Conservation (phyloP, 164 flowering plant species). For the Nymphaea colorata region DNA sequence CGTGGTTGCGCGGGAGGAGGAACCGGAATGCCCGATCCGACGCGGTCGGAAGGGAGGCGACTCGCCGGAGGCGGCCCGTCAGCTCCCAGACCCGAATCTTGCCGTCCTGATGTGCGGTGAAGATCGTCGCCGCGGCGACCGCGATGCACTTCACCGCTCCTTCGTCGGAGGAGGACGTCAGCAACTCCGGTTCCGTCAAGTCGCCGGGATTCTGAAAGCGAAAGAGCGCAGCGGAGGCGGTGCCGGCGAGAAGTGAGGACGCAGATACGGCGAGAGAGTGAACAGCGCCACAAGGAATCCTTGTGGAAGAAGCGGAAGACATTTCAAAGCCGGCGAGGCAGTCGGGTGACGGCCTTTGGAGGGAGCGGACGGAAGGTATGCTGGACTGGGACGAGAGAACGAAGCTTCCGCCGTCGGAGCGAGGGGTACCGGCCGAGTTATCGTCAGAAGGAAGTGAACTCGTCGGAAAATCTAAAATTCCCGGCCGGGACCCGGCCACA, state of each 20-base stretch:
- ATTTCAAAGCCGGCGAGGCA: slow-evolving; percentile 48
- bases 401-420: not conserved
- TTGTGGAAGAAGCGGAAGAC: slow-evolving; percentile 29
- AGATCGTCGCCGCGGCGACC: slow-evolving; percentile 11
- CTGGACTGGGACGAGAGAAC: slow-evolving; percentile 6
- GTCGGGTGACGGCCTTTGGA: slow-evolving; percentile 3
- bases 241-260: not conserved
- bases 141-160: not conserved
- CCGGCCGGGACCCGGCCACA: not conserved
- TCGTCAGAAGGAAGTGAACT: not conserved
- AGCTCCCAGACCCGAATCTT: slow-evolving; percentile 63
- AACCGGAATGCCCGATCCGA: slow-evolving; percentile 46
- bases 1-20: slow-evolving; percentile 49
- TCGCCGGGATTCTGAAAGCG: not conserved
- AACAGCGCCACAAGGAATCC: slow-evolving; percentile 8
- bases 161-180: not conserved
- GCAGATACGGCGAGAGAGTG: not conserved
- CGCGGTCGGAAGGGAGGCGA: slow-evolving; percentile 57
- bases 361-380: slow-evolving; percentile 10
- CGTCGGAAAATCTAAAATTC: not conserved
- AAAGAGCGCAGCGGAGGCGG: not conserved
- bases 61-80: slow-evolving; percentile 16
- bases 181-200: not conserved
- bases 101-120: slow-evolving; percentile 74
- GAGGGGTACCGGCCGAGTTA: not conserved